Conservation (phyloP, 2,329 filamentous ascomycete species). For the Madurella fahalii region DNA sequence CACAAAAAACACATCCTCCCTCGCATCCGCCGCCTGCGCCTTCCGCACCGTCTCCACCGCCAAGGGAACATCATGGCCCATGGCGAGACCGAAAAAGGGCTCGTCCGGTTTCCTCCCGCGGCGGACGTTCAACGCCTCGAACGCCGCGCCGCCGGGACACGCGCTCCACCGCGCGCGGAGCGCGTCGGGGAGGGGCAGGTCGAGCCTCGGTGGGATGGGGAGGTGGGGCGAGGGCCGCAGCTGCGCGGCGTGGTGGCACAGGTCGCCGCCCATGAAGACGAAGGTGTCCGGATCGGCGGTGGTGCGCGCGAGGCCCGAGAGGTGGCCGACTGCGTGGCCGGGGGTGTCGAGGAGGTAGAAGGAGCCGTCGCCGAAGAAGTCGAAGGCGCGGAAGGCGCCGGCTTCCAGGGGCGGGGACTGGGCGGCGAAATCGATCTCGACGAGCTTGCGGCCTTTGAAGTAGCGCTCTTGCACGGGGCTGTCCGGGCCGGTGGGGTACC, state of each 20-base stretch:
- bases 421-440: conserved; percentile 25
- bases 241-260: conserved; percentile 37
- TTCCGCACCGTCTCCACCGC: too few species aligned
- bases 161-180: too few species aligned
- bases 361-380: conserved; percentile 29
- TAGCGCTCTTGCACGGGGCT: conserved; percentile 30
- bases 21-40: too few species aligned
- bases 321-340: conserved; percentile 27
- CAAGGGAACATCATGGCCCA: too few species aligned
- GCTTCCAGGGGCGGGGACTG: conserved; percentile 5
- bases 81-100: too few species aligned
- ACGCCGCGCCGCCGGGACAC: too few species aligned
- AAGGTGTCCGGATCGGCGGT: conserved; percentile 32
- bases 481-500: conserved; percentile 36
- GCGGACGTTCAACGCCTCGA: too few species aligned
- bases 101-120: too few species aligned
- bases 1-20: too few species aligned
- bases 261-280: conserved; percentile 41
- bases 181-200: too few species aligned
- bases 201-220: too few species aligned
- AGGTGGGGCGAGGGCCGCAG: conserved; percentile 34
- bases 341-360: conserved; percentile 28
- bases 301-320: conserved; percentile 37
- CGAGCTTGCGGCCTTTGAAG: conserved; percentile 22
- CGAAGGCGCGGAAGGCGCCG: conserved; percentile 22